Conservation (phyloP, 2,329 filamentous ascomycete genomes). For the Plectosphaerella cucumerina region DNA sequence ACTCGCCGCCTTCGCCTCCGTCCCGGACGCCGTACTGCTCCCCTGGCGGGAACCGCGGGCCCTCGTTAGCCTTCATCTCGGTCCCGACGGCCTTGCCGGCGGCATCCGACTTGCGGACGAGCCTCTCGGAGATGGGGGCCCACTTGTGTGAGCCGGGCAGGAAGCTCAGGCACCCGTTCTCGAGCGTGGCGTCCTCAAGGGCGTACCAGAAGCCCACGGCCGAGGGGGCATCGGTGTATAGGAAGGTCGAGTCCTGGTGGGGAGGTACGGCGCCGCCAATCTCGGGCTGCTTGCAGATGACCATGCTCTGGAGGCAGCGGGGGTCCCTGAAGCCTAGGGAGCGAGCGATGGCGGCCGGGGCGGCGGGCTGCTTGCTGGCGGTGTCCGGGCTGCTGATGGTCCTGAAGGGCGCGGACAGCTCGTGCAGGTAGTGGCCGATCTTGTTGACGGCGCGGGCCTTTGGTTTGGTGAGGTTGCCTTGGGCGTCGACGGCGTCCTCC, state of each 20-base stretch:
- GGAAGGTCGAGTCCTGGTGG: constrained; percentile 88
- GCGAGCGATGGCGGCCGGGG: constrained; percentile 60
- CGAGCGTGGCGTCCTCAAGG: constrained; percentile 80
- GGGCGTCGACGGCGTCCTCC: constrained; percentile 75
- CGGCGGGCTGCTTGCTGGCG: constrained; percentile 23
- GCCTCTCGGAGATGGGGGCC: constrained; percentile 65
- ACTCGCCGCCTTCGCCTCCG: constrained; percentile 39
- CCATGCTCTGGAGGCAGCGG: constrained; percentile 83
- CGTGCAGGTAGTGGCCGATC: constrained; percentile 76
- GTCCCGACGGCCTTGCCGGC: constrained; percentile 47
- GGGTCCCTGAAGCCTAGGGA: constrained; percentile 74
- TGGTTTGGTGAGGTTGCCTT: constrained; percentile 66
- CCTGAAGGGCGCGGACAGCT: constrained; percentile 63
- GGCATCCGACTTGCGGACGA: constrained; percentile 58
- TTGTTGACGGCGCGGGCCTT: constrained; percentile 87
- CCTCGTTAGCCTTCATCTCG: constrained; percentile 68
- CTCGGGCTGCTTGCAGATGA: constrained; percentile 97
- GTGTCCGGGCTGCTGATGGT: constrained; percentile 38
- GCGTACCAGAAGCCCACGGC: constrained; percentile 98
- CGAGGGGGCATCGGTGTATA: constrained; percentile 84
- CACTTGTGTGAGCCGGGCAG: constrained; percentile 75
- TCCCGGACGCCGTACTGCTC: constrained; percentile 42
- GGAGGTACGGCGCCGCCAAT: constrained; percentile 88
- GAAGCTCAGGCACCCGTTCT: constrained; percentile 89
- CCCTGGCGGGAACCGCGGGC: constrained; percentile 56